Evolutionary conservation across 2,329 filamentous ascomycete species (phyloP).

Genomic region (Pseudogymnoascus sp.): DNA sequence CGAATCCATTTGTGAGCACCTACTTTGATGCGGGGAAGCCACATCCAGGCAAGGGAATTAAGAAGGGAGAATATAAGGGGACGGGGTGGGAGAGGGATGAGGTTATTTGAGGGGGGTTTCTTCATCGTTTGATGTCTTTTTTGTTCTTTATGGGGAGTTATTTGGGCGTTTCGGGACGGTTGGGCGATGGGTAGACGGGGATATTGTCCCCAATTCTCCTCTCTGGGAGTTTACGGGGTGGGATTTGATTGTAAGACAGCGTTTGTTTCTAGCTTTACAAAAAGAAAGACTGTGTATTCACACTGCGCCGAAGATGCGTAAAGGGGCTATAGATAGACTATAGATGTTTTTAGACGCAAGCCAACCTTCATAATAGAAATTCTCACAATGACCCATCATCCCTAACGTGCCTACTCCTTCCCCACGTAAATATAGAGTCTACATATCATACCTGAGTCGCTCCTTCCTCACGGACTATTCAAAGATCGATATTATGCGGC

Average conservation of each 20-base stretch:
- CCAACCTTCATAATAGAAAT: not conserved
- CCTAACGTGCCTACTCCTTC: not conserved
- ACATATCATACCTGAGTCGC: not conserved
- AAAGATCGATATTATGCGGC: not conserved
- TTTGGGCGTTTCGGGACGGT: not conserved
- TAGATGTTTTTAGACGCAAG: not conserved
- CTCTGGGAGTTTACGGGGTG: not conserved
- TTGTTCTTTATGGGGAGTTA: not conserved
- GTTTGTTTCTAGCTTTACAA: not conserved
- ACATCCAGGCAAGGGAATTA: constrained; percentile 64
- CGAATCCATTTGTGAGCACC: constrained; percentile 82
- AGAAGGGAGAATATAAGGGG: constrained; percentile 49
- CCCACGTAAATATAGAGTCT: not conserved
- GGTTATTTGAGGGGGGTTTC: constrained; percentile 46
- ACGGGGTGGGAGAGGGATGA: constrained; percentile 80
- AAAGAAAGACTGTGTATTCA: not conserved
- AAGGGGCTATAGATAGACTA: not conserved
- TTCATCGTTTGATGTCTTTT: not conserved
- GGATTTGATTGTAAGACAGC: not conserved
- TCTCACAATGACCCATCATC: too few relatives aligned
- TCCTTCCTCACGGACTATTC: not conserved
- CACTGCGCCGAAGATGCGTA: not conserved
- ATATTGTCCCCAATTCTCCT: not conserved
- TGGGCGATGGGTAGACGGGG: not conserved
- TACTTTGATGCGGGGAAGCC: constrained; percentile 63